A percentile compares a stretch with the other conserved stretches of the same genome.
Conservation (phyloP, 2,329 filamentous ascomycete species). For the Huntiella omanensis region DNA sequence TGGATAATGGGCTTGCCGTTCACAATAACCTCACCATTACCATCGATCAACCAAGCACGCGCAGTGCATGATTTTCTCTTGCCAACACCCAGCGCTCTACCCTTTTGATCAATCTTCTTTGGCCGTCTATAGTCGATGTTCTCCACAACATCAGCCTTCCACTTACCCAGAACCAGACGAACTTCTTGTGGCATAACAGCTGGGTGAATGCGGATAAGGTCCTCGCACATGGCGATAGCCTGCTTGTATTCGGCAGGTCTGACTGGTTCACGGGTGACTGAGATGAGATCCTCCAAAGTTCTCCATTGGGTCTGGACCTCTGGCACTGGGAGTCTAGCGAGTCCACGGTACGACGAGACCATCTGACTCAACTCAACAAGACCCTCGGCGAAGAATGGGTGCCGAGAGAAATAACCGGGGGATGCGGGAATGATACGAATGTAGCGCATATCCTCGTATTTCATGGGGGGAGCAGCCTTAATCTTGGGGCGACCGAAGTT, state of each 20-base stretch:
- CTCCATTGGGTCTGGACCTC: constrained; percentile 59
- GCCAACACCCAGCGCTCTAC: constrained; percentile 62
- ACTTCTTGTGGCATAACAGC: constrained; percentile 10
- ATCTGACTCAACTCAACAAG: constrained; percentile 56
- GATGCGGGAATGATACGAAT: constrained; percentile 68
- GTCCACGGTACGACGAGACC: constrained; percentile 48
- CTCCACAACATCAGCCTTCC: constrained; percentile 11
- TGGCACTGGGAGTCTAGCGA: constrained; percentile 31
- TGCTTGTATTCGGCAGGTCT: constrained; percentile 61
- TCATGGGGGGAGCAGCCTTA: constrained; percentile 11
- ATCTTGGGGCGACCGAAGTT: constrained; percentile 10
- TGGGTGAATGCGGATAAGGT: constrained; percentile 72
- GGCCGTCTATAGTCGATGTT: constrained; percentile 7
- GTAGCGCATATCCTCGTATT: constrained; percentile 19
- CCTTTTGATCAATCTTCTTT: constrained; percentile 49
- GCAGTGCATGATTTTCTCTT: constrained; percentile 76
- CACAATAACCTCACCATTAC: constrained; percentile 72
- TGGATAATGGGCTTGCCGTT: constrained; percentile 76
- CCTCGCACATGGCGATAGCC: constrained; percentile 56
- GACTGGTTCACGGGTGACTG: constrained; percentile 50
- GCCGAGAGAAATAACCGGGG: constrained; percentile 85
- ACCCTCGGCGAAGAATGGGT: constrained; percentile 71
- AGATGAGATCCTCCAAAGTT: constrained; percentile 56
- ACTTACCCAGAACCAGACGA: constrained; percentile 9
- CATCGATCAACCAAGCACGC: constrained; percentile 76